These are phyloP conservation scores for Picea engelmannii DNA, from an alignment of 83 land plant genomes.

Conservation along the genomic window DNA sequence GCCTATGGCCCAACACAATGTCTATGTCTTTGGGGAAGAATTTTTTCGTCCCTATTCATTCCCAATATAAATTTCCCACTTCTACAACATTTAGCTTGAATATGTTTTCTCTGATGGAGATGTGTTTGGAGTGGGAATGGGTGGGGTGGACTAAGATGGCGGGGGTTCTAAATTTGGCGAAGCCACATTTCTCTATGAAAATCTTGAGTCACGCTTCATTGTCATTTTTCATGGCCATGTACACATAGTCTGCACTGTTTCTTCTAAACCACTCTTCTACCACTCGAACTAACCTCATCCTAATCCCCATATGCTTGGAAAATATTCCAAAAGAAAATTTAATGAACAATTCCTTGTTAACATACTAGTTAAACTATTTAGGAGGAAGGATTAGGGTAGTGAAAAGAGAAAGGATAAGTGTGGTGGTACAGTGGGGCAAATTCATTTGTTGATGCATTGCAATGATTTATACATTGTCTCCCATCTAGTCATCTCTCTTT, in stretches of 20 bases:
- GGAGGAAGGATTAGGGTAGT: too few species aligned
- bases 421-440: too few species aligned
- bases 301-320: constrained; percentile 35
- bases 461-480: too few species aligned
- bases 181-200: constrained; percentile 53
- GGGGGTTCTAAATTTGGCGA: constrained; percentile 46
- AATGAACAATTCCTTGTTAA: too few species aligned
- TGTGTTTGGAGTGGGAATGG: constrained; percentile 32
- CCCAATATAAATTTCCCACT: constrained; percentile 34
- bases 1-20: constrained; percentile 21
- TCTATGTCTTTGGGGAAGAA: constrained; percentile 65
- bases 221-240: constrained; percentile 71
- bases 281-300: constrained; percentile 38
- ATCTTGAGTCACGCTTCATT: constrained; percentile 63
- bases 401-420: too few species aligned
- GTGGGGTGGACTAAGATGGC: constrained; percentile 74
- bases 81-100: constrained; percentile 15
- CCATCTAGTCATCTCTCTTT: too few species aligned
- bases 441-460: too few species aligned
- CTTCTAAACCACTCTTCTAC: constrained; percentile 63
- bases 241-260: constrained; percentile 57
- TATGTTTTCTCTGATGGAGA: constrained; percentile 14
- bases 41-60: constrained; percentile 26
- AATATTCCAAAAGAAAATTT: too few species aligned
- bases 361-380: too few species aligned